phyloP scores from a whole-genome alignment of 257 asterid genomes.

The Solanum gandarillasii region DNA sequence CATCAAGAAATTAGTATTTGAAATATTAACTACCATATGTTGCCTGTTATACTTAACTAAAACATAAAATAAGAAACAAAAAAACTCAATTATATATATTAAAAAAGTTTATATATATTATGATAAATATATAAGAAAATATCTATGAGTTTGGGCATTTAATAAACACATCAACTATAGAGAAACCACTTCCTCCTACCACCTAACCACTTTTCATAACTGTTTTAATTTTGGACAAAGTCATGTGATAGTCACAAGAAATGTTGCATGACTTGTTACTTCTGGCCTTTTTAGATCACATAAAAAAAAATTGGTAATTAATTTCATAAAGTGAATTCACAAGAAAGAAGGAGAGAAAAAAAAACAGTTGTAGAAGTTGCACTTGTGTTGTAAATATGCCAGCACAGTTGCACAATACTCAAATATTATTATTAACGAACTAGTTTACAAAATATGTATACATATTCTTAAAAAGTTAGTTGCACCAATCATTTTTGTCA shows the following conservation, averaged over 20 bases:
- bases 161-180: not conserved
- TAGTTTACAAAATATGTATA: not conserved
- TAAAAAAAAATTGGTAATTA: not conserved
- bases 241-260: slow-evolving; percentile 6
- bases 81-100: not conserved
- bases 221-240: not conserved
- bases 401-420: no score
- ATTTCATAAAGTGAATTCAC: not conserved
- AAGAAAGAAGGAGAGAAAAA: not conserved
- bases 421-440: not conserved
- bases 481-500: not conserved
- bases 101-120: not conserved
- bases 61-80: not conserved
- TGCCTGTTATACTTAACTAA: not conserved
- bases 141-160: not conserved
- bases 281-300: not conserved
- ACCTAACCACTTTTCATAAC: not conserved
- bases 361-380: not conserved
- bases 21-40: not conserved
- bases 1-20: no score
- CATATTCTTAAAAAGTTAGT: no score
- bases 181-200: not conserved
- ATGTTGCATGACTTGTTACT: not conserved
- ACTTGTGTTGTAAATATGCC: not conserved
- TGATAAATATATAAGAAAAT: not conserved